Conservation (phyloP, 1,139 yeast species). For the Diutina neorugosa region DNA sequence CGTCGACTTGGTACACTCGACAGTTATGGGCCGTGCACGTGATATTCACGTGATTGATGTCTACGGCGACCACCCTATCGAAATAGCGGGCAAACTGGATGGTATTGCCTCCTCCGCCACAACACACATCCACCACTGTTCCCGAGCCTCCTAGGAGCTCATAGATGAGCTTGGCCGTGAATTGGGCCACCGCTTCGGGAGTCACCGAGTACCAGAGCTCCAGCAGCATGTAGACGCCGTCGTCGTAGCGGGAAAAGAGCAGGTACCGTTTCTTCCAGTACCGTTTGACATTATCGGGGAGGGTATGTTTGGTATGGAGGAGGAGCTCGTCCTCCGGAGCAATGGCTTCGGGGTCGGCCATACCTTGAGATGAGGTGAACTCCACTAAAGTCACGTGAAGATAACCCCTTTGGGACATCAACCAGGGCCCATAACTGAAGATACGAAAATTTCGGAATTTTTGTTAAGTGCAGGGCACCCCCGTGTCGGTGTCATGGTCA, state of each 20-base stretch:
- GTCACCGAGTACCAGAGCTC: constrained; percentile 91
- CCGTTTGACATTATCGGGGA: constrained; percentile 32
- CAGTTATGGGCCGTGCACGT: constrained; percentile 64
- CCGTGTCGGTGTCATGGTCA: too few species aligned
- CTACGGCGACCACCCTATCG: constrained; percentile 53
- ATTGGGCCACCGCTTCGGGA: constrained; percentile 63
- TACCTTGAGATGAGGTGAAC: not conserved
- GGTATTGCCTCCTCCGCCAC: constrained; percentile 95
- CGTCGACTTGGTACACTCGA: constrained; percentile 49
- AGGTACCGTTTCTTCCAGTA: constrained; percentile 52
- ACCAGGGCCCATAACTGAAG: too few species aligned
- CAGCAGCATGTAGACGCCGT: constrained; percentile 60
- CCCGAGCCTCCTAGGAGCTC: constrained; percentile 12
- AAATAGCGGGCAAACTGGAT: constrained; percentile 66
- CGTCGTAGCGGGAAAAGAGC: constrained; percentile 49
- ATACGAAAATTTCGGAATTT: not conserved
- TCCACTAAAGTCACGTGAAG: not conserved
- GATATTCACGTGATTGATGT: constrained; percentile 46
- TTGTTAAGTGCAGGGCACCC: too few species aligned
- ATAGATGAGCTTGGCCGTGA: constrained; percentile 44
- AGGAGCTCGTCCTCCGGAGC: constrained; percentile 1
- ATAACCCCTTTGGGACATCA: too few species aligned
- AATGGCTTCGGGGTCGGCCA: not conserved
- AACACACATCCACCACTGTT: constrained; percentile 60
- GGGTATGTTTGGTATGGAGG: constrained; percentile 17